Conservation (phyloP, 768 basidiomycete genomes). For the Pleurotus tuber-regium region DNA sequence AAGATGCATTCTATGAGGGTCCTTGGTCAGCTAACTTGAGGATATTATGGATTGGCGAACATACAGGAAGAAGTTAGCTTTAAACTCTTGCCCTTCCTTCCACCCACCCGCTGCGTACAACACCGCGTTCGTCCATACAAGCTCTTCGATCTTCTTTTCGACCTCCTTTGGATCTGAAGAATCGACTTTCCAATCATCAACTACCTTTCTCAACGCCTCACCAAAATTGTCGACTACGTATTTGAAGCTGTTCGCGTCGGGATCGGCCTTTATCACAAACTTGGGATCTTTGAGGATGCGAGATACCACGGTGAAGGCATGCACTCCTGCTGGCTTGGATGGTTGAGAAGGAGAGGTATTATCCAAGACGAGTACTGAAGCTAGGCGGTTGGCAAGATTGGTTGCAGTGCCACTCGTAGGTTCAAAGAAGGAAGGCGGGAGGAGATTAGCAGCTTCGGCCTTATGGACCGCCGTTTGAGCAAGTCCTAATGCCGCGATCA, state of each 20-base stretch:
- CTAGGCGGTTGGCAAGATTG: not conserved
- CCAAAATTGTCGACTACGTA: conserved; percentile 31
- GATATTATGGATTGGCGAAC: conserved; percentile 20
- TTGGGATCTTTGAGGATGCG: conserved; percentile 52
- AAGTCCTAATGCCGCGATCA: conserved; percentile 25
- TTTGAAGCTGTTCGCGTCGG: conserved; percentile 28
- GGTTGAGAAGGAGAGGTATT: not conserved
- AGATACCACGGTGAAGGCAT: conserved; percentile 54
- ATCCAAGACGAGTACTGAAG: not conserved
- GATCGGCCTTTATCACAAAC: conserved; percentile 20
- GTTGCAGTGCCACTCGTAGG: conserved; percentile 7
- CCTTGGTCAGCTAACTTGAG: conserved; percentile 28
- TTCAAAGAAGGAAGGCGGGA: not conserved
- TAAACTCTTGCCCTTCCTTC: conserved; percentile 37
- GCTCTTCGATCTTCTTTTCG: conserved; percentile 59
- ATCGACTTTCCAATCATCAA: conserved; percentile 40
- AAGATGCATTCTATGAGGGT: conserved; percentile 51
- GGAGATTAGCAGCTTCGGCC: not conserved
- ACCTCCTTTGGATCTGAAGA: conserved; percentile 42
- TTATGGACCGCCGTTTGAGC: conserved; percentile 17
- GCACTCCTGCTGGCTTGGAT: conserved; percentile 18
- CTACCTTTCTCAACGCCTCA: conserved; percentile 25
- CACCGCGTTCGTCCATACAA: conserved; percentile 53
- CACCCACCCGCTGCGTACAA: conserved; percentile 60
- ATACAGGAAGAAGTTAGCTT: conserved; percentile 61